A percentile compares a stretch with the other conserved stretches of the same genome.
Evolutionary conservation across 1,284 basidiomycete species (phyloP).

Genomic region (Papiliotrema fonsecae): DNA sequence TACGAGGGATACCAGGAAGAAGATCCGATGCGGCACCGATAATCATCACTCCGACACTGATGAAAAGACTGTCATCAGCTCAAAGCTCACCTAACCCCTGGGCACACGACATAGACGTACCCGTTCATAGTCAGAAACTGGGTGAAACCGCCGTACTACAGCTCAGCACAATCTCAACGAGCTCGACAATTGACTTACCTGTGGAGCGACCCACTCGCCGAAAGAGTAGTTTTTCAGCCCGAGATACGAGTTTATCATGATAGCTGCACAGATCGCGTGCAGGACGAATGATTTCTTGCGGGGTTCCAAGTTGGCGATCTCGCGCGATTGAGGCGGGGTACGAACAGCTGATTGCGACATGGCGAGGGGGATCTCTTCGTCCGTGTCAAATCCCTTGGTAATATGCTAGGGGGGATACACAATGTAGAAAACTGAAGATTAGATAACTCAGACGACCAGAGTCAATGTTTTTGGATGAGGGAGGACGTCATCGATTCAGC

Average conservation of each 20-base stretch:
- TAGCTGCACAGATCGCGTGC: constrained; percentile 29
- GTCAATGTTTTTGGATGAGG: too few species aligned
- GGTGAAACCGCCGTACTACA: constrained; percentile 50
- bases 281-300: constrained; percentile 23
- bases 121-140: constrained; percentile 74
- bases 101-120: constrained; percentile 47
- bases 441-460: too few species aligned
- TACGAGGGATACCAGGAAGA: too few species aligned
- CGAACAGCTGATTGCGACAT: neutral
- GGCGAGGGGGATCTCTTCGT: too few species aligned
- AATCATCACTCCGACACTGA: constrained; percentile 56
- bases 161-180: neutral
- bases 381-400: too few species aligned
- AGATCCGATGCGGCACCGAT: constrained; percentile 54
- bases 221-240: constrained; percentile 21
- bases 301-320: constrained; percentile 17
- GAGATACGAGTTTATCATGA: constrained; percentile 43
- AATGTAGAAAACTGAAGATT: too few species aligned
- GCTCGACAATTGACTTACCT: constrained; percentile 19
- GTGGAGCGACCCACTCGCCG: constrained; percentile 22
- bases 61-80: constrained; percentile 48
- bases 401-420: too few species aligned
- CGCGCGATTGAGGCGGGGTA: constrained; percentile 2
- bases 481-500: too few species aligned
- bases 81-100: too few species aligned